A percentile compares a stretch with the other conserved stretches of the same genome.
Evolutionary conservation across 2,329 filamentous ascomycete species (phyloP).

Genomic region (Ascochyta pisi): DNA sequence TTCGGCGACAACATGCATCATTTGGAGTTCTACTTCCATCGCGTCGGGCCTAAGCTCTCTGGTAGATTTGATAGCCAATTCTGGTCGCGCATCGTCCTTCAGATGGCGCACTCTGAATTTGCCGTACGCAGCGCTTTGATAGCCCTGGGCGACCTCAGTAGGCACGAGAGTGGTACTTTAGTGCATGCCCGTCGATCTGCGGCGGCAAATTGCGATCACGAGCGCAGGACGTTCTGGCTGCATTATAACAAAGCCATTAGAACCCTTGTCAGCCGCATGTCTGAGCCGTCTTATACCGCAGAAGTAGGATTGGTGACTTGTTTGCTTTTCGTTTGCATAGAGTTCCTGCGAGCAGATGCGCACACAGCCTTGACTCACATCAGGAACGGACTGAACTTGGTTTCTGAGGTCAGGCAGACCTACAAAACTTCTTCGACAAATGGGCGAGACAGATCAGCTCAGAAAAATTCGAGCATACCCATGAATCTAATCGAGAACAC

Average conservation of each 20-base stretch:
- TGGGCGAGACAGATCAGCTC: neutral
- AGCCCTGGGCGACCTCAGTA: slow-evolving; percentile 47
- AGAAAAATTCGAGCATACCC: neutral
- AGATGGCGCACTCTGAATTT: slow-evolving; percentile 50
- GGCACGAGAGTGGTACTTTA: slow-evolving; percentile 16
- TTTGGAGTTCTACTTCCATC: slow-evolving; percentile 52
- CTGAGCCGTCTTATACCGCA: slow-evolving; percentile 37
- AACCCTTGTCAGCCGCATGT: slow-evolving; percentile 35
- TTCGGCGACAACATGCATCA: slow-evolving; percentile 21
- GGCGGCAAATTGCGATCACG: neutral
- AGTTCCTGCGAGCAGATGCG: slow-evolving; percentile 51
- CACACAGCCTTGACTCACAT: slow-evolving; percentile 50
- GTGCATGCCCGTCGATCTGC: slow-evolving; percentile 9
- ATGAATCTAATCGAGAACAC: slow-evolving; percentile 18
- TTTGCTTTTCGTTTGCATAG: slow-evolving; percentile 51
- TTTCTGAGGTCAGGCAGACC: slow-evolving; percentile 14
- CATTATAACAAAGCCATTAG: slow-evolving; percentile 53
- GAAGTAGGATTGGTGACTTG: slow-evolving; percentile 48
- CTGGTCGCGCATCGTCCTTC: slow-evolving; percentile 51
- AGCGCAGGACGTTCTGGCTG: slow-evolving; percentile 36
- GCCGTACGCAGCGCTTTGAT: slow-evolving; percentile 52
- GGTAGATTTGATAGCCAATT: slow-evolving; percentile 43
- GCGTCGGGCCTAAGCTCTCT: slow-evolving; percentile 46
- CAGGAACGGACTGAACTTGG: slow-evolving; percentile 50
- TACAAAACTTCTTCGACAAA: neutral